Base-by-base conservation (phyloP, 148 eudicot species). In the Hydrangea macrophylla region DNA sequence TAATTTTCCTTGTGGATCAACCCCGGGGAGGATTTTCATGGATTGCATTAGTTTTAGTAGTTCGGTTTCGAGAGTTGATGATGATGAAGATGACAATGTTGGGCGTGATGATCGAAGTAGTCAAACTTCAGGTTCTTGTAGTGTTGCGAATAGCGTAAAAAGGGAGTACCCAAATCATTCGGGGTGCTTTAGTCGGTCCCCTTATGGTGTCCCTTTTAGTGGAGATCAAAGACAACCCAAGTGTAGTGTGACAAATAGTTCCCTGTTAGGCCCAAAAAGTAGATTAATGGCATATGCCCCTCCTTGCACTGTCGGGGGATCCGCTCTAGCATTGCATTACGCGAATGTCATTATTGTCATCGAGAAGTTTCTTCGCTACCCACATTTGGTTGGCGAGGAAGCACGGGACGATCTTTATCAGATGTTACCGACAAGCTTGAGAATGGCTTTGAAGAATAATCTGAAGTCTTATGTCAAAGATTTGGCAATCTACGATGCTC, bases 381-480 rank as follows among this genome's bases (percentile, higher is more conserved):
- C 97, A 24, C 96, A 88, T 71, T 75, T 91, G 58, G 91, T 94
- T 2, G 97, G 99, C 8, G 93, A 90, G 12, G 96, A 94, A 55
- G 99, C 96, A 2, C 85, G 99, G 71, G 91, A 94, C 40, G 96
- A 90, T 68, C 66, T 94, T 59, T 94, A 90, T 75, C 92, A 85
- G 66, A 94, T 94, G 99, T 76, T 94, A 65, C 99, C 99, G 2
- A 59, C 73, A 45, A 94, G 91, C 77, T 78, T 94, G 48, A 87
- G 88, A 74, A 76, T 54, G 79, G 68, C 76, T 7, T 76, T 94
- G 81, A 85, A 79, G 69, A 78, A 64, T 10, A 88, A 78, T 60
- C 74, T 88, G 58, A 94, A 78, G 80, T 76, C 88, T 42, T 80
- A 85, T 55, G 81, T 72, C 53, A 85, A 88, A 79, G 84, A 85